Evolutionary conservation across 2,329 filamentous ascomycete genomes (phyloP).

Genomic region (Rugonectria rugulosa): DNA sequence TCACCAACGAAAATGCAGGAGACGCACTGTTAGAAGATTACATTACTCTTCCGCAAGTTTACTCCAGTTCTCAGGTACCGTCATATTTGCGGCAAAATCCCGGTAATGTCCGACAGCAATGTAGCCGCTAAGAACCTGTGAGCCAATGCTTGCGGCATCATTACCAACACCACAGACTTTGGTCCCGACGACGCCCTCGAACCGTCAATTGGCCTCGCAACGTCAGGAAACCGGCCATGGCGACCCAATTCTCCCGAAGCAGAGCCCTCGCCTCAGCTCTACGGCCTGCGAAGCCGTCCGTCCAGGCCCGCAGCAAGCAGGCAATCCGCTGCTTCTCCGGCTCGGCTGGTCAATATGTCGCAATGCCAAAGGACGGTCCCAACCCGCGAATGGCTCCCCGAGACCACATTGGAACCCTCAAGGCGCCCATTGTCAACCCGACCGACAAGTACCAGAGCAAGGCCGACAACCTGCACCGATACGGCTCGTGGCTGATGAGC

Average conservation of each 20-base stretch:
- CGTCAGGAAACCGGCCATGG: constrained; percentile 57
- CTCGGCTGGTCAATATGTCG: constrained; percentile 58
- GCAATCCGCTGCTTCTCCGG: constrained; percentile 59
- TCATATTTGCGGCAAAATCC: constrained; percentile 39
- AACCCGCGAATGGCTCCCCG: constrained; percentile 74
- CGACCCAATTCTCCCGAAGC: constrained; percentile 65
- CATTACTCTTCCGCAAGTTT: constrained; percentile 3
- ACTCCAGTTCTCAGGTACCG: constrained; percentile 18
- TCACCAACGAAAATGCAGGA: background rate
- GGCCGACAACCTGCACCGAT: constrained; percentile 87
- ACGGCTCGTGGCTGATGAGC: constrained; percentile 96
- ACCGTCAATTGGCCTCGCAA: constrained; percentile 55
- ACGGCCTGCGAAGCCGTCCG: constrained; percentile 57
- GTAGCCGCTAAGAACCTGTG: constrained; percentile 34
- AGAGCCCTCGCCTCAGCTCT: constrained; percentile 64
- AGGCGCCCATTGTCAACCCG: constrained; percentile 85
- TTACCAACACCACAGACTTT: constrained; percentile 42
- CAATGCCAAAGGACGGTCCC: constrained; percentile 65
- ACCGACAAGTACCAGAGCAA: constrained; percentile 92
- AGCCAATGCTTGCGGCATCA: constrained; percentile 40
- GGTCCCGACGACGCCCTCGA: constrained; percentile 34
- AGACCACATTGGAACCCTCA: constrained; percentile 67
- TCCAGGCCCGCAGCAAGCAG: constrained; percentile 50
- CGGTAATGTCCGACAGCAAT: constrained; percentile 35
- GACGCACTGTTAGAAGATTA: constrained; percentile 26